These are phyloP conservation scores for Saccharum spontaneum DNA, from an alignment of 176 grass and related monocot species.

Conservation along the genomic window DNA sequence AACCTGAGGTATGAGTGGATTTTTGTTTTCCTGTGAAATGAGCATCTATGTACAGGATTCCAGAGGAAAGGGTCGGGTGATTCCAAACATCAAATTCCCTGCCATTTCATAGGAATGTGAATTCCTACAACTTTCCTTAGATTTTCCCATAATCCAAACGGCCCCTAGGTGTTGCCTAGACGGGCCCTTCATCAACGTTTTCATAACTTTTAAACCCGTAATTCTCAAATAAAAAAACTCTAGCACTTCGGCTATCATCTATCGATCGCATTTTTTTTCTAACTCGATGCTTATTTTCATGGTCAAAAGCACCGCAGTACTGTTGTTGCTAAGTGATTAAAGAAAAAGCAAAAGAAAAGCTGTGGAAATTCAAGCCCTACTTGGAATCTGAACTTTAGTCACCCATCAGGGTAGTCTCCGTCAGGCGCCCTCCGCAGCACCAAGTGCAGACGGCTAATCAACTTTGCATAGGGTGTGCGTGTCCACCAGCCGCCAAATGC, in stretches of 20 bases:
- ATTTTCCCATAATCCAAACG: too few relatives aligned
- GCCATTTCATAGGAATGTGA: too few relatives aligned
- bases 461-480: neutral
- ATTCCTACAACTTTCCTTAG: too few relatives aligned
- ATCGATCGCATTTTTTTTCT: neutral
- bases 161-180: neutral
- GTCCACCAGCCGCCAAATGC: conserved; percentile 1
- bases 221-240: neutral
- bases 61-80: too few relatives aligned
- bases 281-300: neutral
- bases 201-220: neutral
- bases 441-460: neutral
- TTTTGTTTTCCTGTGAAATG: too few relatives aligned
- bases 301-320: neutral
- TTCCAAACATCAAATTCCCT: too few relatives aligned
- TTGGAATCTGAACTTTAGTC: conserved; percentile 5
- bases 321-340: neutral
- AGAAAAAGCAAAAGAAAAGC: neutral
- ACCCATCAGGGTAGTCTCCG: neutral
- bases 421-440: neutral
- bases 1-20: too few relatives aligned
- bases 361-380: neutral
- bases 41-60: too few relatives aligned
- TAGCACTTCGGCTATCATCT: neutral
- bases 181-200: neutral